Percentiles rank a stretch among this genome's conserved stretches.
Conservation (phyloP, 257 asterid genomes). For the Solanum infundibuliforme region DNA sequence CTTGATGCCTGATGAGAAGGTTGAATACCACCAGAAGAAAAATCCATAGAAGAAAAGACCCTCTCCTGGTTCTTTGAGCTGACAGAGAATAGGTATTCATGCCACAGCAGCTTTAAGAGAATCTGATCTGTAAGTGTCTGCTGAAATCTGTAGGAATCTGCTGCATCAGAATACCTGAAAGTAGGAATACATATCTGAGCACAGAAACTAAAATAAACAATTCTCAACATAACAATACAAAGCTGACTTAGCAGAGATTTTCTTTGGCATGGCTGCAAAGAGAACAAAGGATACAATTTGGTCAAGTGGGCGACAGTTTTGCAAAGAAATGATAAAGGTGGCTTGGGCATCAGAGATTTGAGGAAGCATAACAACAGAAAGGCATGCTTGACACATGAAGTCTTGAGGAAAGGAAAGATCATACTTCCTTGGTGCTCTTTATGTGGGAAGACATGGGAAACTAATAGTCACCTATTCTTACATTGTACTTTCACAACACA, state of each 20-base stretch:
- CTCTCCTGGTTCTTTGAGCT: constrained; percentile 34
- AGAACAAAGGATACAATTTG: neutral
- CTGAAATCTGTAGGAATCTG: constrained; percentile 35
- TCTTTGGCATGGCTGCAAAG: neutral
- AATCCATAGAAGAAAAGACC: constrained; percentile 17
- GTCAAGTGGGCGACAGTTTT: neutral
- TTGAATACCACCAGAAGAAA: constrained; percentile 25
- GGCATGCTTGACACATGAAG: neutral
- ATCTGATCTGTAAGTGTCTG: constrained; percentile 46
- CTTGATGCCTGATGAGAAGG: constrained; percentile 38
- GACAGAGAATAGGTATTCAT: constrained; percentile 43
- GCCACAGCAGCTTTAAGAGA: constrained; percentile 68
- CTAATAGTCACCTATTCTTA: neutral
- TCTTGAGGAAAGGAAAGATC: neutral
- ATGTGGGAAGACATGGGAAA: neutral
- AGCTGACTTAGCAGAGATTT: neutral
- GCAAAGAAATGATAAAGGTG: neutral
- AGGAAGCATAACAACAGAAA: neutral
- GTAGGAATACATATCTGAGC: constrained; percentile 9
- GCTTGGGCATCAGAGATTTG: neutral
- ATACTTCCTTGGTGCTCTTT: neutral
- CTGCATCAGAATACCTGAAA: constrained; percentile 56
- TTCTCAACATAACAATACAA: neutral
- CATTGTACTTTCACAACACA: neutral
- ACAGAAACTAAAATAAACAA: neutral